A percentile compares a stretch with the other conserved stretches of the same genome.
Conservation (phyloP, 2,329 filamentous ascomycete genomes). For the Nemania abortiva region DNA sequence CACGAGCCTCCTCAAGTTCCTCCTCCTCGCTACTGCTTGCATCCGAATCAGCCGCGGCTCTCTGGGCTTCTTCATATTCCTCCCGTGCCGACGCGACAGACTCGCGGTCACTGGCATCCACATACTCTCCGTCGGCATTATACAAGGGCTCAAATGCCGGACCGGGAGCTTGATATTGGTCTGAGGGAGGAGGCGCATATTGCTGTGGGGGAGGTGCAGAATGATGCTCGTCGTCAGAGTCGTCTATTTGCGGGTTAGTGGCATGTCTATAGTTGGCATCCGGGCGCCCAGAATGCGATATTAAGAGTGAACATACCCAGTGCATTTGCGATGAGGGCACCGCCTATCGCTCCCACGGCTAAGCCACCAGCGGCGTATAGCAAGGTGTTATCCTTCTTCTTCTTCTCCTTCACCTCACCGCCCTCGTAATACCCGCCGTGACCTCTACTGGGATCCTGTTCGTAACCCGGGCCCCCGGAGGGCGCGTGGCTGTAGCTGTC, state of each 20-base stretch:
- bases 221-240: slow-evolving; percentile 48
- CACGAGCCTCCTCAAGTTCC: slow-evolving; percentile 63
- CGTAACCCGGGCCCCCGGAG: slow-evolving; percentile 34
- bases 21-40: slow-evolving; percentile 65
- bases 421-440: slow-evolving; percentile 35
- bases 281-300: not conserved
- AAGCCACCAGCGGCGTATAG: slow-evolving; percentile 69
- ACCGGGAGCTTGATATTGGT: slow-evolving; percentile 48
- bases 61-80: slow-evolving; percentile 58
- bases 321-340: slow-evolving; percentile 68
- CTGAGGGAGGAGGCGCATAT: slow-evolving; percentile 28
- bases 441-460: slow-evolving; percentile 35
- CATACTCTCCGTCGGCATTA: slow-evolving; percentile 57
- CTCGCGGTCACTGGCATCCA: slow-evolving; percentile 57
- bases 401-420: slow-evolving; percentile 52
- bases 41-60: slow-evolving; percentile 55
- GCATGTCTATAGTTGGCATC: too few species aligned
- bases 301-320: slow-evolving; percentile 58
- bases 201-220: slow-evolving; percentile 27
- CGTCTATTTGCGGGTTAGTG: slow-evolving; percentile 45
- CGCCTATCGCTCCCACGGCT: slow-evolving; percentile 67
- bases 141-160: slow-evolving; percentile 53
- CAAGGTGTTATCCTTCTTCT: slow-evolving; percentile 64
- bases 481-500: slow-evolving; percentile 38
- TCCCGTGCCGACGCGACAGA: slow-evolving; percentile 55